Evolutionary conservation across 306 rosid genomes (phyloP), one percentile per base, ranked within the genome.

Genomic region (Vigna mungo): DNA sequence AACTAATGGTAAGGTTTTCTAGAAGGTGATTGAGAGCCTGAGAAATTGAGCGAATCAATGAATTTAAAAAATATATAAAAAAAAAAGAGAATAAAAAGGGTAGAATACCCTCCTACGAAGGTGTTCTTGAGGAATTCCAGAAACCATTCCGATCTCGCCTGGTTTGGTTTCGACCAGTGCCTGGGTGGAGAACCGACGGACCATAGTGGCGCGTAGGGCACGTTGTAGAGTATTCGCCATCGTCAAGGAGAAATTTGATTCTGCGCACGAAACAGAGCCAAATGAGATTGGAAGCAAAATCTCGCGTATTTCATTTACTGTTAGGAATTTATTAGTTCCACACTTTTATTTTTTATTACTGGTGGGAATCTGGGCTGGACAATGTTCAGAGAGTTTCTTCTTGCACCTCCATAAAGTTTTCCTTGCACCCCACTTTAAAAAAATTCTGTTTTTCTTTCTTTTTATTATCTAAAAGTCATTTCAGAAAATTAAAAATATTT

Each of bases 51-150:
- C 0, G 49, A 74, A 44, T 17, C 10, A 34, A 23, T 20, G 21
- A 75, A 46, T 23, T 44, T 12, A 46, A 64, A 78, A 41, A 9
- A 3, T 18, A 20, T 15, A 20, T 36, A 53, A 52, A 27, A 68
- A 52, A 27, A 68, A 68, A 67, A 21, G 54, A 67, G 41, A 67
- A 44, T 46, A 13, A 54, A 54, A 65, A 37, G 5, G 41, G 27
- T 37, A 48, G 37, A 34, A 63, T 83, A 95, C 99, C 93, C 86
- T 86, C 49, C 98, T 75, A 81, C 81, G 89, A 74, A 89, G 96
- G 66, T 95, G 99, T 30, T 95, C 97, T 3, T 92, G 87, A 18
- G 99, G 99, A 71, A 95, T 91, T 74, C 99, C 98, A 51, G 99
- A 85, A 73, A 92, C 98, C 77, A 78, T 58, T 43, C 99, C 99